Conservation (phyloP, 2,329 filamentous ascomycete genomes). For the Rhynchosporium graminicola region DNA sequence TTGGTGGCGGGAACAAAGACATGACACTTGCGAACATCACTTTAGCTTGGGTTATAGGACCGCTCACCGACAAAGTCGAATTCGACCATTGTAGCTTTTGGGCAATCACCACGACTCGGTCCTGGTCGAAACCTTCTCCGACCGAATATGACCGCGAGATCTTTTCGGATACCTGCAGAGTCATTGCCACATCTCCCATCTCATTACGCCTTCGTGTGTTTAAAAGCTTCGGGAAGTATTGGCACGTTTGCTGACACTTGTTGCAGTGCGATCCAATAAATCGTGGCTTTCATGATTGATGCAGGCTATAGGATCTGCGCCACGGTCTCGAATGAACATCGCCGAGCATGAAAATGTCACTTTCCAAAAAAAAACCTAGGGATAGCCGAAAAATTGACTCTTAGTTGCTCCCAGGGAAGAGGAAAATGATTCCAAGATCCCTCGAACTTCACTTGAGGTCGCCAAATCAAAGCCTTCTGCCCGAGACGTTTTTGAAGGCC, state of each 20-base stretch:
- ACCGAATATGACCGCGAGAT: background rate
- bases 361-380: background rate
- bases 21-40: constrained; percentile 45
- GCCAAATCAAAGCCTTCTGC: background rate
- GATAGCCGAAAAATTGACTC: background rate
- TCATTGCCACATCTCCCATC: constrained; percentile 7
- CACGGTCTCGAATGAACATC: background rate
- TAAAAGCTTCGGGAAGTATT: background rate
- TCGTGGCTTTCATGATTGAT: background rate
- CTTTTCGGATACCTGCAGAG: background rate
- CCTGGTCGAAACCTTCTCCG: constrained; percentile 17
- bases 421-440: background rate
- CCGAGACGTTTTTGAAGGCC: constrained; percentile 9
- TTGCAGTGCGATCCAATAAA: background rate
- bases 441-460: background rate
- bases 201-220: constrained; percentile 2
- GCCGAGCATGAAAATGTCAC: constrained; percentile 2
- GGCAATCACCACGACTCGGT: constrained; percentile 15
- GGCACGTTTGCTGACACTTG: background rate
- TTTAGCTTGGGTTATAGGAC: constrained; percentile 48
- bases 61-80: constrained; percentile 14
- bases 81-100: constrained; percentile 12
- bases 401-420: too few species aligned
- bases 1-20: constrained; percentile 48
- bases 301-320: background rate